These are phyloP conservation scores for Hericium rajendrae DNA, from an alignment of 768 basidiomycete species.

Conservation along the genomic window DNA sequence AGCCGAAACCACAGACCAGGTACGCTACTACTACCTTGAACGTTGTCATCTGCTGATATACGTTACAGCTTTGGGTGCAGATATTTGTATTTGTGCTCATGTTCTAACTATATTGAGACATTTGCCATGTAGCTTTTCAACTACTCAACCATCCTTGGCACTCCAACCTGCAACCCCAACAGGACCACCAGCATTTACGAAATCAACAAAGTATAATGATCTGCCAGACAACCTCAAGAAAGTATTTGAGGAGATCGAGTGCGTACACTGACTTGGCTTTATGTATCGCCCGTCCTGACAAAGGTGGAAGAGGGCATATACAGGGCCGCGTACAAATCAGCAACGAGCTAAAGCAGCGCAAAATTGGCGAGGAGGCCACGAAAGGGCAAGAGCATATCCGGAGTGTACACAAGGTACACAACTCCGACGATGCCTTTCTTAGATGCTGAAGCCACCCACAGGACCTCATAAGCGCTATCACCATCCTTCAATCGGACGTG, in stretches of 20 bases:
- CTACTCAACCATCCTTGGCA: slow-evolving; percentile 4
- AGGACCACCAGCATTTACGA: slow-evolving; percentile 29
- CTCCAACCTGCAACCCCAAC: slow-evolving; percentile 1
- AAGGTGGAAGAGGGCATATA: slow-evolving; percentile 44
- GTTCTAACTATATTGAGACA: neutral
- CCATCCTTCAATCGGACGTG: slow-evolving; percentile 56
- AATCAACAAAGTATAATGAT: slow-evolving; percentile 74
- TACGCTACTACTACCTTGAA: neutral
- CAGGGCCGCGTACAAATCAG: slow-evolving; percentile 75
- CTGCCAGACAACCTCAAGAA: slow-evolving; percentile 60
- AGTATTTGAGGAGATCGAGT: slow-evolving; percentile 67
- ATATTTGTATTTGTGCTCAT: neutral
- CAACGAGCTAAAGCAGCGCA: slow-evolving; percentile 67
- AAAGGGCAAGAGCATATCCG: slow-evolving; percentile 66
- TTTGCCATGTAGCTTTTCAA: neutral
- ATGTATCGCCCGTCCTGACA: slow-evolving; percentile 8
- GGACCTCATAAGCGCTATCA: slow-evolving; percentile 57
- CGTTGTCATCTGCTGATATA: neutral
- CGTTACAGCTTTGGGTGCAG: neutral
- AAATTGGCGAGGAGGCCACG: slow-evolving; percentile 63
- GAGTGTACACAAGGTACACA: slow-evolving; percentile 51
- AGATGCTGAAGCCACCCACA: slow-evolving; percentile 19
- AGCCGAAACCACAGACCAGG: neutral
- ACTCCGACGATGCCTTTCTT: neutral
- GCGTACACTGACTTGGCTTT: slow-evolving; percentile 15